phyloP scores from a whole-genome alignment of 2,329 filamentous ascomycete species.

The Trichoderma cornu-damae region DNA sequence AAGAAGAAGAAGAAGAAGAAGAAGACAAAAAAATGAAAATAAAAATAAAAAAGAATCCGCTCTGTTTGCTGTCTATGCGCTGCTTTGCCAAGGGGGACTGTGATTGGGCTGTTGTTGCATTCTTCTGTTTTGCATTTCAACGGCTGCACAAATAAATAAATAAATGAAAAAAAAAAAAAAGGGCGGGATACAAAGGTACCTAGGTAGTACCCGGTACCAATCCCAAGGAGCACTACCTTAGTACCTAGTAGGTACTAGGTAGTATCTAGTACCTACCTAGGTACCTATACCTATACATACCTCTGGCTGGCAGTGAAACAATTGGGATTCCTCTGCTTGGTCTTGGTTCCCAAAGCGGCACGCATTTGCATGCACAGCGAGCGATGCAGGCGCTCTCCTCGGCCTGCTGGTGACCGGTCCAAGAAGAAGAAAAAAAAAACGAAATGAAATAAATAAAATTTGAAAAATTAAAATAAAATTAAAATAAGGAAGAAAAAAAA shows the following conservation, averaged over 20 bases:
- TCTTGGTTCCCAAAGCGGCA: background rate
- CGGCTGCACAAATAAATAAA: background rate
- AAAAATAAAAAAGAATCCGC: background rate
- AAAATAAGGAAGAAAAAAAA: background rate
- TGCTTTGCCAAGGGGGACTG: background rate
- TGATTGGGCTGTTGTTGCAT: slow-evolving; percentile 8
- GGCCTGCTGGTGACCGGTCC: background rate
- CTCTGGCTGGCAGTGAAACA: slow-evolving; percentile 9
- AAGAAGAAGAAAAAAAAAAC: background rate
- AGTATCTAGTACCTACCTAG: too few species aligned
- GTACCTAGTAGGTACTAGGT: too few species aligned
- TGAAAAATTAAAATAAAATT: too few species aligned
- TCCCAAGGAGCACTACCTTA: too few species aligned
- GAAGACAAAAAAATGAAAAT: too few species aligned
- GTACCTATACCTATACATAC: too few species aligned
- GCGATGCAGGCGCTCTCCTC: background rate
- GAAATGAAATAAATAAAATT: too few species aligned
- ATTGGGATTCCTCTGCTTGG: slow-evolving; percentile 9
- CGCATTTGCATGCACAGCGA: background rate
- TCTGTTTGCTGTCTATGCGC: background rate
- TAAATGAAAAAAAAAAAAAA: too few species aligned
- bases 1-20: too few species aligned
- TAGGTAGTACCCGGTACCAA: too few species aligned
- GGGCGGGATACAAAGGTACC: background rate
- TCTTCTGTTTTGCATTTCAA: slow-evolving; percentile 1